Base-by-base conservation (phyloP, 345 rosid species). In the Bruguiera sexangula region DNA sequence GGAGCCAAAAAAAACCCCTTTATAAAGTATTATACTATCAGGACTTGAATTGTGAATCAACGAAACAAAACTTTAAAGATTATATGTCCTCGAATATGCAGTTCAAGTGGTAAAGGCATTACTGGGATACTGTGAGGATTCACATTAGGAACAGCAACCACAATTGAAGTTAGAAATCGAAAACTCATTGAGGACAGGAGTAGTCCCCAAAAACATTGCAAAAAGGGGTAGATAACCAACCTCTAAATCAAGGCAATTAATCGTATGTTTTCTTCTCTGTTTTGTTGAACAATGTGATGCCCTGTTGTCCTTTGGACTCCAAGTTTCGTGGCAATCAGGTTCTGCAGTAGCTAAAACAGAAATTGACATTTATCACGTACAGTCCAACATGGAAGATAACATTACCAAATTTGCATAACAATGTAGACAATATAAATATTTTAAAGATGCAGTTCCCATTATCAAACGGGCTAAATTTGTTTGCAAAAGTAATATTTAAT, bases 211-310 rank as follows among this genome's bases (percentile, higher is more conserved):
- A 24, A 24, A 24, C 24, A 24, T 36, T 32, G 22, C n/a, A 55
- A 24, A 43, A 6, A 19, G 32, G 10, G 34, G 16, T 18, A 27
- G 27, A 58, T 26, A 59, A 74, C 96, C 66, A 66, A 90, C 98
- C 98, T 92, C 99, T 76, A 87, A 70, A 79, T 95, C 98, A n/a
- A n/a, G 87, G 86, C 82, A 90, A 71, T 26, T 87, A 87, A 60
- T 87, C 89, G 67, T 82, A 85, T 16, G 82, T 81, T 78, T 68
- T 88, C 69, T 82, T 85, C 83, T 89, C 96, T 65, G 79, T 71
- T 66, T 82, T 83, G 84, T 92, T 91, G 3, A 82, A 86, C 78
- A 92, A 84, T 36, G 86, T 84, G 73, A 95, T 83, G 63, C 29
- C 96, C 96, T 16, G 84, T 71, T 36, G 92, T 88, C 69, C 72